Evolutionary conservation across 306 rosid species (phyloP).

Genomic region (Citrullus colocynthis): DNA sequence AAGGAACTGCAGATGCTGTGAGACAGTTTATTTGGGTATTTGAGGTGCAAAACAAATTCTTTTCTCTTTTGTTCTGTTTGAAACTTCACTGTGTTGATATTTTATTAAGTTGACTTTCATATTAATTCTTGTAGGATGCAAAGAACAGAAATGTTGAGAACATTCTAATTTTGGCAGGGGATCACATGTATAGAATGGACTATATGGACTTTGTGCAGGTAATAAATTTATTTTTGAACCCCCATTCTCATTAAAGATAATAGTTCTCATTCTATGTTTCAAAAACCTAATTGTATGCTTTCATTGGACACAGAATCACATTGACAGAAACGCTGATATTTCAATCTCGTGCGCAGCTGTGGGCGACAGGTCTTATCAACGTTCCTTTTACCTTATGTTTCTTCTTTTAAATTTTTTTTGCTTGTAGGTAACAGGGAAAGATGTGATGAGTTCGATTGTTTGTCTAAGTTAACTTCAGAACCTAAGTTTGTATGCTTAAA

Average conservation of each 20-base stretch:
- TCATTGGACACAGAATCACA: constrained; percentile 54
- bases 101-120: background rate
- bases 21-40: constrained; percentile 39
- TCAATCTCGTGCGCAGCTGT: constrained; percentile 64
- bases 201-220: constrained; percentile 92
- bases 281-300: constrained; percentile 7
- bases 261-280: background rate
- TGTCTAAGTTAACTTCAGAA: background rate
- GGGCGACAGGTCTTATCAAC: constrained; percentile 46
- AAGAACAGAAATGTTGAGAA: constrained; percentile 67
- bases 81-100: background rate
- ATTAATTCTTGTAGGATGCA: constrained; percentile 50
- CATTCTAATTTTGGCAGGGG: constrained; percentile 73
- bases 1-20: constrained; percentile 53
- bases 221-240: background rate
- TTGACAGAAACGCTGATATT: constrained; percentile 67
- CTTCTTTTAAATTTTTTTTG: background rate
- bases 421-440: background rate
- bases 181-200: constrained; percentile 92
- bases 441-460: background rate
- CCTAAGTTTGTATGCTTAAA: background rate
- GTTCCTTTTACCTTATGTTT: constrained; percentile 11
- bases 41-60: constrained; percentile 21
- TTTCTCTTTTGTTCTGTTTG: background rate
- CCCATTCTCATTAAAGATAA: background rate